Conservation (phyloP, 2,329 filamentous ascomycete species). For the Penicillium occitanis region DNA sequence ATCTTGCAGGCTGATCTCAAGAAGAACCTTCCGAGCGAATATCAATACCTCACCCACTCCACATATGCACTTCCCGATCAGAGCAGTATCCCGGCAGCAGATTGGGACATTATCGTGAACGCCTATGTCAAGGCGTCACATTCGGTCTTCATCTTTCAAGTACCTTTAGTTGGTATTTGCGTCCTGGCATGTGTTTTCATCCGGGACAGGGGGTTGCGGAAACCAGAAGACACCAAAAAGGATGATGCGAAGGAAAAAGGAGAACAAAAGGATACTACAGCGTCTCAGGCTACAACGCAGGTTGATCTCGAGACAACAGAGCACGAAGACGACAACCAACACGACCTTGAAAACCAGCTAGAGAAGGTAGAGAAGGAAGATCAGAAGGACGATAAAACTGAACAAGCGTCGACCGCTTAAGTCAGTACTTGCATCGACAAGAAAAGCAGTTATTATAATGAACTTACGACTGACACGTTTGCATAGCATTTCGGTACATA, state of each 20-base stretch:
- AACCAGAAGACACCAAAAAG: conserved; percentile 33
- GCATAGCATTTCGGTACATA: background rate
- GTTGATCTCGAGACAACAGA: conserved; percentile 11
- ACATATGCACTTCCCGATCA: conserved; percentile 39
- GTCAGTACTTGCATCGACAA: background rate
- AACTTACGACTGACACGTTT: background rate
- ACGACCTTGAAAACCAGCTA: conserved; percentile 8
- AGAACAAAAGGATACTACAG: background rate
- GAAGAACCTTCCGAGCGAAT: conserved; percentile 41
- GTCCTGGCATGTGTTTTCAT: conserved; percentile 54
- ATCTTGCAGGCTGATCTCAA: conserved; percentile 45
- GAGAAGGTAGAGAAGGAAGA: conserved; percentile 9
- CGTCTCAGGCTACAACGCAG: conserved; percentile 17
- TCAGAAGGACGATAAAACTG: background rate
- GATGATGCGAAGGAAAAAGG: conserved; percentile 5
- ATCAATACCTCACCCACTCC: conserved; percentile 41
- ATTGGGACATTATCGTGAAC: conserved; percentile 45
- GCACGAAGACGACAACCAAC: conserved; percentile 9
- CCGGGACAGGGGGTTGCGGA: conserved; percentile 51
- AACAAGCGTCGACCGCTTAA: background rate
- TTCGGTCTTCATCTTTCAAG: conserved; percentile 58
- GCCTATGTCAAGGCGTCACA: conserved; percentile 57
- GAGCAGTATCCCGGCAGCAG: conserved; percentile 31
- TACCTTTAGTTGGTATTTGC: conserved; percentile 55
- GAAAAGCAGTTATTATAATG: background rate